Base-by-base conservation (phyloP, 179 eudicot genomes). In the Gypsophila paniculata region DNA sequence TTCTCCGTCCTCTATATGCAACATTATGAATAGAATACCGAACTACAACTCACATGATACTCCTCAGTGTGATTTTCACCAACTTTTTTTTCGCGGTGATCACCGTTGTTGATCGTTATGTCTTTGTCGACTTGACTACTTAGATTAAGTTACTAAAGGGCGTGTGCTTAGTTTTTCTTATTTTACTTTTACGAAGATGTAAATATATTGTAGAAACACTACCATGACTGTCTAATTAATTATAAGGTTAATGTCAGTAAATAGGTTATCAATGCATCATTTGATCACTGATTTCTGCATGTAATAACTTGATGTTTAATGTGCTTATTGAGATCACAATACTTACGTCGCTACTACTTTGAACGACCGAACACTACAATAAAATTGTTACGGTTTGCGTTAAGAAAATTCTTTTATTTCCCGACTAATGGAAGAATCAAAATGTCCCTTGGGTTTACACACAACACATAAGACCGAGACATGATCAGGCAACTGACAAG, bases 21-120 rank as follows among this genome's bases (percentile, higher is more conserved):
- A 60, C 26, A 42, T 6, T 15, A 17, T 4, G 6, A 38, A 34
- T 34, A 34, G 46, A 32, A 3, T 6, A 32, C 51, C 48, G 49
- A 26, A 29, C 52, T 38, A 54, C 54, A 36, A 26, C 51, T 17
- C 51, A 21, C 42, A 44, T 55, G 69, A 59, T 59, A 19, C 13
- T 48, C 32, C 65, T 73, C 29, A 26, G 70, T 23, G 57, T 15
- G 53, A 34, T 42, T 65, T 58, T 77, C 76, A 74, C 81, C 81
- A 77, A 58, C 67, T 13, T 65, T 32, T 77, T 65, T 75, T 77
- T 61, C 72, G 21, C 71, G 74, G 65, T 73, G 75, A 74, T 77
- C 78, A 70, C 69, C 65, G 63, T 81, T 73, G 61, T 49, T 79
- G 38, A 66, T 39, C 29, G 39, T n/a, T n/a, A 4, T 29, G 34